These are phyloP conservation scores for Stephania japonica DNA, from an alignment of 164 flowering plant species.

Conservation along the genomic window DNA sequence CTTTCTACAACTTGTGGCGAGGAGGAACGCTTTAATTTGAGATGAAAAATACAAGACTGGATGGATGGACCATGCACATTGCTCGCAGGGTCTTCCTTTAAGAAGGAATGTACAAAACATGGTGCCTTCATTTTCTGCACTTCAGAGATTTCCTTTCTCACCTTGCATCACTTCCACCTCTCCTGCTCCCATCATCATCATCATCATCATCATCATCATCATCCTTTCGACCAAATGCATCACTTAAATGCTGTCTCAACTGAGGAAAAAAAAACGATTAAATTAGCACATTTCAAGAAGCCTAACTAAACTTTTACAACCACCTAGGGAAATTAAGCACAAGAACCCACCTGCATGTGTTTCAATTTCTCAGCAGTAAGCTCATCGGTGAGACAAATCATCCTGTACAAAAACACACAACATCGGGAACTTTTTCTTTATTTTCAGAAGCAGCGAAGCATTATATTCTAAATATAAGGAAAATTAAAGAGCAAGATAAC, in stretches of 20 bases:
- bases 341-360: constrained; percentile 52
- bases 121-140: constrained; percentile 5
- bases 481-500: too few relatives aligned
- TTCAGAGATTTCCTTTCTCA: constrained; percentile 3
- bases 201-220: too few relatives aligned
- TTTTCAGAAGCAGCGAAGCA: neutral
- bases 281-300: neutral
- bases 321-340: too few relatives aligned
- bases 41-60: neutral
- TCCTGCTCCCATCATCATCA: constrained; percentile 11
- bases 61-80: neutral
- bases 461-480: too few relatives aligned
- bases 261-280: constrained; percentile 21
- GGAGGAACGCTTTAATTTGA: neutral
- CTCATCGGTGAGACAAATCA: constrained; percentile 66
- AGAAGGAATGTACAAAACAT: constrained; percentile 16
- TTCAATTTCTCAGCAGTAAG: constrained; percentile 57
- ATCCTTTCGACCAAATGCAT: constrained; percentile 30
- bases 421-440: neutral
- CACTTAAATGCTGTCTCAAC: constrained; percentile 62
- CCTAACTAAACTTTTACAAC: too few relatives aligned
- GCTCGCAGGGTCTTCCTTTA: neutral
- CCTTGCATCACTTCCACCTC: constrained; percentile 1
- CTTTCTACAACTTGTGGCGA: constrained; percentile 13
- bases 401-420: constrained; percentile 37